Conservation (phyloP, 192 early-diverging fungal species). For the Coemansia sp. region DNA sequence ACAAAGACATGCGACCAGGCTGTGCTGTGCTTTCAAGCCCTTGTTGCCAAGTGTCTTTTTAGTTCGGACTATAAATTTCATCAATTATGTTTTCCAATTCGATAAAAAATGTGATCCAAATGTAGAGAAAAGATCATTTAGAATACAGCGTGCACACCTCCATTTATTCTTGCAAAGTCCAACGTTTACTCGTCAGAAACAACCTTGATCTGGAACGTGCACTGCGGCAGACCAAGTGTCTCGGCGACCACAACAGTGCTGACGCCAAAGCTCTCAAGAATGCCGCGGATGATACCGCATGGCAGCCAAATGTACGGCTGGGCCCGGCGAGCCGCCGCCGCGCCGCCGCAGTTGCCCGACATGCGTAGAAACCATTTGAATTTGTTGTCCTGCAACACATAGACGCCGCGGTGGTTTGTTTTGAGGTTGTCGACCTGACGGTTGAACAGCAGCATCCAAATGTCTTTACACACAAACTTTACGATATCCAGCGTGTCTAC, state of each 20-base stretch:
- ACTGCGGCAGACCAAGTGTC: slow-evolving; percentile 76
- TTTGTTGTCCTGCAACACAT: slow-evolving; percentile 96
- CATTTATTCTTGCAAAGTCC: too few species aligned
- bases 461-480: slow-evolving; percentile 99
- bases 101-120: background rate
- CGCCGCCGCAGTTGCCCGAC: slow-evolving; percentile 75
- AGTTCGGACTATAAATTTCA: background rate
- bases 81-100: background rate
- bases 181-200: slow-evolving; percentile 24
- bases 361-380: slow-evolving; percentile 95
- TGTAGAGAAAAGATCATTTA: too few species aligned
- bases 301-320: slow-evolving; percentile 94
- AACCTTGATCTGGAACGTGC: slow-evolving; percentile 59
- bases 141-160: too few species aligned
- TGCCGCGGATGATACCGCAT: slow-evolving; percentile 94
- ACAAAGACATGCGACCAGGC: background rate
- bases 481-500: slow-evolving; percentile 92
- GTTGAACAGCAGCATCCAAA: slow-evolving; percentile 93
- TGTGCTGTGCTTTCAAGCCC: background rate
- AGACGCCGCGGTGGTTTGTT: slow-evolving; percentile 97
- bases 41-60: background rate
- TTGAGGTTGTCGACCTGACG: slow-evolving; percentile 99
- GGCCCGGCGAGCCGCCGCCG: slow-evolving; percentile 74
- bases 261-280: slow-evolving; percentile 87
- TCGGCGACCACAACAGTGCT: slow-evolving; percentile 84